These are phyloP conservation scores for Colletotrichum shisoi DNA, from an alignment of 2,329 filamentous ascomycete species.

Conservation along the genomic window DNA sequence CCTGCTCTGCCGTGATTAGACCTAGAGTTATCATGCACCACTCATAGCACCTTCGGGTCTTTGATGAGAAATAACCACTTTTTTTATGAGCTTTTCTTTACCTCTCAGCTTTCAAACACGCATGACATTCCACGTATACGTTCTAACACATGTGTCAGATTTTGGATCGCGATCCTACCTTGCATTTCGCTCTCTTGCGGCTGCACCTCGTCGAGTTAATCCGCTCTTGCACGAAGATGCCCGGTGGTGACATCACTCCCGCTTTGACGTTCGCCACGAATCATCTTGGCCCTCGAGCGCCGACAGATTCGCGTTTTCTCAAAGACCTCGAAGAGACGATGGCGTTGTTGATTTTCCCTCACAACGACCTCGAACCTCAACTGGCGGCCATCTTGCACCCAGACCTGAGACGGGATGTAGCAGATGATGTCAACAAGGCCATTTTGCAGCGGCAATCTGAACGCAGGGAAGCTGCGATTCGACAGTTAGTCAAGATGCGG, in stretches of 20 bases:
- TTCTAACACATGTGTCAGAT: constrained; percentile 67
- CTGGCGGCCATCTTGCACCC: constrained; percentile 81
- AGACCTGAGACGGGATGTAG: constrained; percentile 81
- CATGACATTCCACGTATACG: constrained; percentile 10
- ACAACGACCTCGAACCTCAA: constrained; percentile 78
- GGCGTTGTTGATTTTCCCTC: constrained; percentile 86
- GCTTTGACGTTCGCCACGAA: constrained; percentile 87
- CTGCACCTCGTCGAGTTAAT: constrained; percentile 96
- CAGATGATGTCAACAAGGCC: constrained; percentile 86
- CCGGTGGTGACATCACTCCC: constrained; percentile 75
- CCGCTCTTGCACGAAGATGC: constrained; percentile 71
- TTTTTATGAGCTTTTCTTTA: constrained; percentile 50
- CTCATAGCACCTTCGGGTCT: constrained; percentile 86
- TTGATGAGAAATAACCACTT: constrained; percentile 88
- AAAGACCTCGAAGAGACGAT: constrained; percentile 91
- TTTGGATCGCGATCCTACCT: constrained; percentile 78
- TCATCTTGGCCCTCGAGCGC: constrained; percentile 85
- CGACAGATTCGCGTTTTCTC: constrained; percentile 81
- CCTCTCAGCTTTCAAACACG: constrained; percentile 21
- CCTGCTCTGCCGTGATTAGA: constrained; percentile 81
- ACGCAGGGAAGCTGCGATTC: constrained; percentile 80
- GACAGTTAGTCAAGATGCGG: constrained; percentile 80
- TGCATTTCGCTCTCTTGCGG: constrained; percentile 89
- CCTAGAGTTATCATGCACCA: constrained; percentile 97
- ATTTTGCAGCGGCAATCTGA: constrained; percentile 78